These are phyloP conservation scores for Grosmannia penicillata DNA, from an alignment of 2,329 filamentous ascomycete species.

Conservation along the genomic window DNA sequence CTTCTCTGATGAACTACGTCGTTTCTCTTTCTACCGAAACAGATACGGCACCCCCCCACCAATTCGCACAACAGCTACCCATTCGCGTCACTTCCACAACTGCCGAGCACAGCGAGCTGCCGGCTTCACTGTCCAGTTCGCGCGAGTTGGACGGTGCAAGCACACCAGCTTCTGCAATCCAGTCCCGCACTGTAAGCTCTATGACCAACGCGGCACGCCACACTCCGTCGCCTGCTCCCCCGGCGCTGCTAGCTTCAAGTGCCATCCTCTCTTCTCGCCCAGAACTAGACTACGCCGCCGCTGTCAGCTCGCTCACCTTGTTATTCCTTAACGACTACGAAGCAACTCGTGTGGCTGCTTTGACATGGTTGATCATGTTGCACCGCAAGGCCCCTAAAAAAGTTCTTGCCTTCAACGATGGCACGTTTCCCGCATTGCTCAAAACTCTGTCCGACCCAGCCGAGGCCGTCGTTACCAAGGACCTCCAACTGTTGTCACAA, in stretches of 20 bases:
- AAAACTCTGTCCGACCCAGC: constrained; percentile 94
- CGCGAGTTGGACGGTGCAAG: constrained; percentile 38
- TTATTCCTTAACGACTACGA: constrained; percentile 96
- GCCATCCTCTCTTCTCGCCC: constrained; percentile 30
- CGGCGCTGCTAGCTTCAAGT: constrained; percentile 17
- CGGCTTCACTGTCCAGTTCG: constrained; percentile 36
- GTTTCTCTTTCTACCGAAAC: constrained; percentile 71
- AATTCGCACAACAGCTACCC: constrained; percentile 11
- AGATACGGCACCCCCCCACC: constrained; percentile 20
- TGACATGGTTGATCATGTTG: constrained; percentile 96
- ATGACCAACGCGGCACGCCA: constrained; percentile 20
- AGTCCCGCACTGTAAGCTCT: constrained; percentile 27
- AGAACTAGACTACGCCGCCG: constrained; percentile 90
- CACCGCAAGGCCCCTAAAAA: constrained; percentile 90
- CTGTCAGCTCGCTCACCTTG: constrained; percentile 82
- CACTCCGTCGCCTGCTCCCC: constrained; percentile 14
- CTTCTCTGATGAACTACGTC: constrained; percentile 84
- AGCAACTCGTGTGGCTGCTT: constrained; percentile 79
- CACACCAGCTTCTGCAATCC: constrained; percentile 24
- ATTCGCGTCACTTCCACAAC: background rate
- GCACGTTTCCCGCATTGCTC: constrained; percentile 86
- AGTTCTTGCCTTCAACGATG: constrained; percentile 89
- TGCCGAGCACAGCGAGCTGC: constrained; percentile 28
- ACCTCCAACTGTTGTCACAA: constrained; percentile 84
- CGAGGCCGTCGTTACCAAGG: constrained; percentile 89